Percentiles rank a stretch among this genome's conserved stretches.
Conservation (phyloP, 495 filamentous ascomycete genomes). For the Sordaria brevicollis region DNA sequence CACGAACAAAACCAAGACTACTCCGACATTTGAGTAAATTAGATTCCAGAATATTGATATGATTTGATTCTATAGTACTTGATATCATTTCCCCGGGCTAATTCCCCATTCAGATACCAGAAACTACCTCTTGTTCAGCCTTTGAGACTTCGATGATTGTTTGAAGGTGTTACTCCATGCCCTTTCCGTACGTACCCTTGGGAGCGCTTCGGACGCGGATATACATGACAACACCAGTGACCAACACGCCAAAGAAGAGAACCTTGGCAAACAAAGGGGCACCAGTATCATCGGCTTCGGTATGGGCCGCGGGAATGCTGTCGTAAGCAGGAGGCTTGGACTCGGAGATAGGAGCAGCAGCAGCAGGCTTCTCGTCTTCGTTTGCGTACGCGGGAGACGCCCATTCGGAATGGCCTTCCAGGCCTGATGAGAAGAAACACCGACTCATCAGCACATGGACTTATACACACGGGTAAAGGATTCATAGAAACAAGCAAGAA, state of each 20-base stretch:
- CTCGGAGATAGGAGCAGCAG: not conserved
- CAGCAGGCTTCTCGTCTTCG: not conserved
- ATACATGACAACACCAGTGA: constrained; percentile 23
- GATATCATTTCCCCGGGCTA: not conserved
- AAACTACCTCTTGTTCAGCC: not conserved
- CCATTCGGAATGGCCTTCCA: constrained; percentile 3
- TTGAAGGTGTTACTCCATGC: not conserved
- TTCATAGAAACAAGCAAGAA: not conserved
- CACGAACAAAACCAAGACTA: not conserved
- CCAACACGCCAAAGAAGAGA: constrained; percentile 28
- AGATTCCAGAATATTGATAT: not conserved
- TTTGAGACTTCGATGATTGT: not conserved
- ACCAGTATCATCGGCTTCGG: constrained; percentile 17
- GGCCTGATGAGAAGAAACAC: constrained; percentile 3
- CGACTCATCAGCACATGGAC: constrained; percentile 3
- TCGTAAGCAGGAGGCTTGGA: not conserved
- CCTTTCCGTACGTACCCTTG: not conserved
- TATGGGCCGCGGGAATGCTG: not conserved
- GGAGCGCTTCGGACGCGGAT: constrained; percentile 11
- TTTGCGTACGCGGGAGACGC: not conserved
- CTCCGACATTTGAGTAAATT: not conserved
- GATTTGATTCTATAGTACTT: not conserved
- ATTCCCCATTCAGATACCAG: not conserved
- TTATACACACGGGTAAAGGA: not conserved
- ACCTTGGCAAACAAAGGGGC: constrained; percentile 23